Evolutionary conservation across 148 eudicot species (phyloP).

Genomic region (Drosera capensis): DNA sequence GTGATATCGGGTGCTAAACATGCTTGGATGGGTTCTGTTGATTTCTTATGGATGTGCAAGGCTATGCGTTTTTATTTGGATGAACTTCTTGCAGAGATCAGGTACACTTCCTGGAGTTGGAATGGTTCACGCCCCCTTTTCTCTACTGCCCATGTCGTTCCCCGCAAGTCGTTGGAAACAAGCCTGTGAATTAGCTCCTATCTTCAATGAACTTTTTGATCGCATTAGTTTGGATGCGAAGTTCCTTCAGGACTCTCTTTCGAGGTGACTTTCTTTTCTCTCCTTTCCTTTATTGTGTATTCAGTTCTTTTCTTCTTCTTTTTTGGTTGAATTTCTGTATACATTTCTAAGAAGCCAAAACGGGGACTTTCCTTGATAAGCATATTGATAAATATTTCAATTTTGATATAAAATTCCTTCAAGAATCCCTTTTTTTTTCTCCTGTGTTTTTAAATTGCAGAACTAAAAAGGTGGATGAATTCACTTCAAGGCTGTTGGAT

Average conservation of each 20-base stretch:
- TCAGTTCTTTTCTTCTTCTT: background rate
- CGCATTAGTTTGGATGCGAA: slow-evolving; percentile 86
- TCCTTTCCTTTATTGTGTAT: background rate
- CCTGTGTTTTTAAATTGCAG: slow-evolving; percentile 21
- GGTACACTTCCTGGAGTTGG: slow-evolving; percentile 86
- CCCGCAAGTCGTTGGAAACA: slow-evolving; percentile 56
- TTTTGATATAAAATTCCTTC: background rate
- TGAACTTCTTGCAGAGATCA: slow-evolving; percentile 51
- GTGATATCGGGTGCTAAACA: background rate
- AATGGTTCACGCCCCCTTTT: slow-evolving; percentile 83
- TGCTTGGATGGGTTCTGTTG: background rate
- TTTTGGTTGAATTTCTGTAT: background rate
- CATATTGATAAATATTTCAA: background rate
- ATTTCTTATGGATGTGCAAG: background rate
- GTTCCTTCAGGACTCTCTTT: slow-evolving; percentile 74
- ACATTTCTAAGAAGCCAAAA: too few relatives aligned
- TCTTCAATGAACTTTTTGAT: slow-evolving; percentile 85
- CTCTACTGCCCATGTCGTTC: slow-evolving; percentile 65
- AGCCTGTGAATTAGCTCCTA: slow-evolving; percentile 89
- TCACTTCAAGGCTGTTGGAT: slow-evolving; percentile 79
- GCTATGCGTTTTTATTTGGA: background rate
- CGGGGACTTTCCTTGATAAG: too few relatives aligned
- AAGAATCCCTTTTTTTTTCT: background rate
- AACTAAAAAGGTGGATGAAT: slow-evolving; percentile 67
- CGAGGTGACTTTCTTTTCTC: slow-evolving; percentile 41